Evolutionary conservation across 2,329 filamentous ascomycete species (phyloP), one percentile per base, ranked within the genome.

Genomic region (Ceratocystis lukuohia): DNA sequence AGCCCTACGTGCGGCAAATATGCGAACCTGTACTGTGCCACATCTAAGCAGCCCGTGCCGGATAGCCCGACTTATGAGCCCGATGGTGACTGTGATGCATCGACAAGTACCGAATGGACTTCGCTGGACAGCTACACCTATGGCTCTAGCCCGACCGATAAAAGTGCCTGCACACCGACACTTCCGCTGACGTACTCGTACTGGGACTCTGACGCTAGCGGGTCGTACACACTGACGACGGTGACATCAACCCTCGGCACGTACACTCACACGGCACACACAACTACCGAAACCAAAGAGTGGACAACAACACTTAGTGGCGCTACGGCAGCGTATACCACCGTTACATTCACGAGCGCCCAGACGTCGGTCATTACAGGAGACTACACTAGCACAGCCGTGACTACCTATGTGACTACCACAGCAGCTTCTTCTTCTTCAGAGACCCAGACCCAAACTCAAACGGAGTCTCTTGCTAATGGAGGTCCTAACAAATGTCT

Each of bases 1-100:
- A 50, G 57, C 2, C 61, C 61, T 8, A 61, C 61, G 2, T 68
- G 67, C 62, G 56, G n/a, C 44, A 65, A 45, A 33, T 66, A 66
- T 25, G 67, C 67, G 37, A 68, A 68, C 53, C 62, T 68, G 17
- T 68, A 68, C 65, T 68, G 67, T 37, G 50, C 53, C 3, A 66
- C 33, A 4, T 61, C 46, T 22, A 28, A 59, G 59, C 64, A 64
- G 48, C 64, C 64, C 12, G 25, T 62, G 8, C 37, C 59, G 22
- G 48, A 22, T n/a, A 12, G 15, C 25, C 50, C 64, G n/a, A 44
- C 59, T 5, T 44, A 20, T 8, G 20, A 20, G 0, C 61, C 63
- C 10, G 37, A 28, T 6, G 33, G 17, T 12, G 8, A n/a, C 56
- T 59, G 56, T 17, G 56, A 17, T 30, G 56, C 28, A 17, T 6